Base-by-base conservation (phyloP, 768 basidiomycete species). In the Leccinum variicolor region DNA sequence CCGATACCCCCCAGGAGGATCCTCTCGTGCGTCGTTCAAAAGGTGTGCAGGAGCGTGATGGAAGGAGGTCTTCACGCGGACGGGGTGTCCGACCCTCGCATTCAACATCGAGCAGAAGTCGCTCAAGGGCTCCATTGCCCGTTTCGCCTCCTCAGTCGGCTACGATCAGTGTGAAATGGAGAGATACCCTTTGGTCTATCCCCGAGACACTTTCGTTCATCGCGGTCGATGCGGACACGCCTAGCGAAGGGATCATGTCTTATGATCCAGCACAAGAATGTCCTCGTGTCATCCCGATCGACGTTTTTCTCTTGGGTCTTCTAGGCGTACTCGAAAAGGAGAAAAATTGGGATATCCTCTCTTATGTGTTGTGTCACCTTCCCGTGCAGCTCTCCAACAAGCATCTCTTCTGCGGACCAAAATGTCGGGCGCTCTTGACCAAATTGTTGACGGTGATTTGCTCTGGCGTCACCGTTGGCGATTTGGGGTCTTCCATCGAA, bases 321-420 rank as follows among this genome's bases (percentile, higher is more conserved):
- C 74, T 85, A 52, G 75, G 75, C 3, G 79, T 97, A 59, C 72
- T 98, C 41, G 82, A 87, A 56, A 77, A 78, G 43, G 94, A 94
- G 65, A 82, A 78, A 48, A 91, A 87, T 60, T 98, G 96, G 95
- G 97, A 98, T 57, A 78, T 98, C 41, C 79, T 97, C 11, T 93
- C 94, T 2, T 98, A 97, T 66, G 78, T 94, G 5, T 79, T 99
- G 5, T 93, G 90, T 66, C 90, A 96, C 74, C 80, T 99, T 0
- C 95, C 97, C 2, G 79, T 85, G 9, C 94, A 98, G 68, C 80
- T 98, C 10, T 79, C 90, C 56, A 98, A 98, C 80, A 98, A 98
- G 71, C 94, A 98, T 66, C 79, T 98, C 53, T 95, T 97, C 72
- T 97, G 95, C 67, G 97, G 97, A 1, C 92, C 92, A 0, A 84